These are phyloP conservation scores for Fusarium sp. DNA, from an alignment of 2,329 filamentous ascomycete species.

Conservation along the genomic window DNA sequence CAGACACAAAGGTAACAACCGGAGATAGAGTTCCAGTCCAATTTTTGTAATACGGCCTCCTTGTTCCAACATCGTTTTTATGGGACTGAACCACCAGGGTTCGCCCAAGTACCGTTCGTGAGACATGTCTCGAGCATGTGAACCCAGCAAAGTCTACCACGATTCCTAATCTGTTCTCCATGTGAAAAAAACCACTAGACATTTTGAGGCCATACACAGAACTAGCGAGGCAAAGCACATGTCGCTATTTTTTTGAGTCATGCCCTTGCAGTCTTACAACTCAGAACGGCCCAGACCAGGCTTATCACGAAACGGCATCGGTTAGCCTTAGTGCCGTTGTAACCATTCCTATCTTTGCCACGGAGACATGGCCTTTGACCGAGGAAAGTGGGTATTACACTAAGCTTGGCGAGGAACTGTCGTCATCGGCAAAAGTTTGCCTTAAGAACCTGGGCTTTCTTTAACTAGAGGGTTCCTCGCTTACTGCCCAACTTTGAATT, in stretches of 20 bases:
- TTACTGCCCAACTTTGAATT: background rate
- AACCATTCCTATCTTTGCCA: background rate
- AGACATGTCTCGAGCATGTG: background rate
- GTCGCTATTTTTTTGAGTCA: background rate
- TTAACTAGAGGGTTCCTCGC: background rate
- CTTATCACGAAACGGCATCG: background rate
- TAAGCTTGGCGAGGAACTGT: constrained; percentile 17
- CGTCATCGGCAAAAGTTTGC: constrained; percentile 23
- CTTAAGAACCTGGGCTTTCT: background rate
- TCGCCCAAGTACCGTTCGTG: background rate
- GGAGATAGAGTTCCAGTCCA: background rate
- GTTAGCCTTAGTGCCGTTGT: background rate
- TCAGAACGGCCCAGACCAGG: background rate
- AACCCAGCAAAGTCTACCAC: background rate
- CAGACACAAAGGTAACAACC: background rate
- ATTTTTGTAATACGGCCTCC: background rate
- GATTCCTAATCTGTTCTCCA: background rate
- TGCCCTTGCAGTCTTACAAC: background rate
- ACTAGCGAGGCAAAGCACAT: background rate
- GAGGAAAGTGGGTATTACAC: constrained; percentile 28
- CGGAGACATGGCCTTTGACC: background rate
- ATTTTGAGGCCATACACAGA: background rate
- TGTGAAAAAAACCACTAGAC: background rate
- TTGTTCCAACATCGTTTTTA: background rate
- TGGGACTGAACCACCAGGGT: background rate